Evolutionary conservation across 2,329 filamentous ascomycete species (phyloP), one percentile per base, ranked within the genome.

Genomic region (Paracamarosporium sp.): DNA sequence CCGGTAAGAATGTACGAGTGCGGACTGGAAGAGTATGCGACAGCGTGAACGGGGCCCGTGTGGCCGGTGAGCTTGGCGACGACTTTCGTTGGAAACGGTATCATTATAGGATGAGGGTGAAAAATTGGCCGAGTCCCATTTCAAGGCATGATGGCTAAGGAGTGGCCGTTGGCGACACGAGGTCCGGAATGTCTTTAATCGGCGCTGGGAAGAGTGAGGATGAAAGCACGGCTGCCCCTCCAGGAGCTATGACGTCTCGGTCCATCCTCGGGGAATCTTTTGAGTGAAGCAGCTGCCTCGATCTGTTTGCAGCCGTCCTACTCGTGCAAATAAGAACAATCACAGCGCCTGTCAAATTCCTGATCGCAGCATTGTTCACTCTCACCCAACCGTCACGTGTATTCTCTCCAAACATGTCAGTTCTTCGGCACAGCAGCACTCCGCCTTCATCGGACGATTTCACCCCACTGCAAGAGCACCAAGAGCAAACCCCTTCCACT

Each of bases 1-100:
- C 94, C 93, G 33, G 92, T 93, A 57, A 98, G 86, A 73, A 97
- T 72, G 66, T 84, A 84, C 69, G 82, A 77, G 27, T 79, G 78
- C n/a, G 71, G 62, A 52, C 79, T 80, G 47, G 81, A 76, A 55
- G 79, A 82, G 76, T 82, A 85, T 46, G 79, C 78, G 56, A 84
- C 70, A 59, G 80, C 80, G 68, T 84, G 81, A 50, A 85, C 79
- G 56, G 79, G 77, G 59, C 79, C 77, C 64, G 68, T 74, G 55
- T 80, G 78, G 58, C 79, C 78, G 38, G 73, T 75, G 35, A 81
- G 74, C 53, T 66, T 75, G 47, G 77, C 74, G 45, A 78, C 70
- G 24, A 72, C 77, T 20, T 63, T 74, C 28, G 74, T 74, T n/a
- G 79, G 78, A 50, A 81, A 79, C 60, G 70, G 63, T 57, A 67